Evolutionary conservation across 169 alveolate species (phyloP).

Genomic region (Toxoplasma gondii): DNA sequence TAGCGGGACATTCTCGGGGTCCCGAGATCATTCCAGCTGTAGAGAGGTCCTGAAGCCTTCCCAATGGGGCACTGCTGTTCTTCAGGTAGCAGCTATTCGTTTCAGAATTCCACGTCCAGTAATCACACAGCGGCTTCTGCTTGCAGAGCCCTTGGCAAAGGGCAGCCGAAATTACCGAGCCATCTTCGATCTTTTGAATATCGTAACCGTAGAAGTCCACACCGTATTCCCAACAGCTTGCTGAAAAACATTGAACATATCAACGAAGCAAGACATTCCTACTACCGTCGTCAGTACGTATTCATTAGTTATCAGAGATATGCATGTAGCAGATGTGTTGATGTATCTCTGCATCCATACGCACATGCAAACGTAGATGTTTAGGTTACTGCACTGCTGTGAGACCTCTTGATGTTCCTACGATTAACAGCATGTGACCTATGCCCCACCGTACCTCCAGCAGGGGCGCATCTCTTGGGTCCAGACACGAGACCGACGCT

Average conservation of each 20-base stretch:
- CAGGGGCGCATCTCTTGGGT: conserved; percentile 11
- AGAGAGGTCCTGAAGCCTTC: not conserved
- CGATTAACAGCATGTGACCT: not conserved
- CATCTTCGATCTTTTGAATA: conserved; percentile 22
- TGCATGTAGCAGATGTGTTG: not conserved
- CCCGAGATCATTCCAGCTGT: conserved; percentile 38
- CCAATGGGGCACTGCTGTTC: not conserved
- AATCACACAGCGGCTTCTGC: not conserved
- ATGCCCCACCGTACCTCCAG: not conserved
- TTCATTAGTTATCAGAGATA: not conserved
- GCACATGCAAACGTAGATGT: no score
- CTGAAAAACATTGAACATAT: not conserved
- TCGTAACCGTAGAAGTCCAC: conserved; percentile 33
- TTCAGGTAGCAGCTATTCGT: conserved; percentile 25
- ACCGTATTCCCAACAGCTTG: conserved; percentile 33
- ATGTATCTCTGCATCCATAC: not conserved
- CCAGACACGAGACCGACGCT: conserved; percentile 29
- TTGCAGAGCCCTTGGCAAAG: conserved; percentile 19
- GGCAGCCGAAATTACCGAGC: conserved; percentile 8
- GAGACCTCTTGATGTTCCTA: not conserved
- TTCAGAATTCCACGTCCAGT: conserved; percentile 37
- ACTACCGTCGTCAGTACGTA: not conserved
- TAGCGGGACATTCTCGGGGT: conserved; percentile 31
- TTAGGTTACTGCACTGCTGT: no score
- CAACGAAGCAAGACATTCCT: not conserved